Evolutionary conservation across 805 yeast species (phyloP).

Genomic region (Torulaspora microellipsoides): DNA sequence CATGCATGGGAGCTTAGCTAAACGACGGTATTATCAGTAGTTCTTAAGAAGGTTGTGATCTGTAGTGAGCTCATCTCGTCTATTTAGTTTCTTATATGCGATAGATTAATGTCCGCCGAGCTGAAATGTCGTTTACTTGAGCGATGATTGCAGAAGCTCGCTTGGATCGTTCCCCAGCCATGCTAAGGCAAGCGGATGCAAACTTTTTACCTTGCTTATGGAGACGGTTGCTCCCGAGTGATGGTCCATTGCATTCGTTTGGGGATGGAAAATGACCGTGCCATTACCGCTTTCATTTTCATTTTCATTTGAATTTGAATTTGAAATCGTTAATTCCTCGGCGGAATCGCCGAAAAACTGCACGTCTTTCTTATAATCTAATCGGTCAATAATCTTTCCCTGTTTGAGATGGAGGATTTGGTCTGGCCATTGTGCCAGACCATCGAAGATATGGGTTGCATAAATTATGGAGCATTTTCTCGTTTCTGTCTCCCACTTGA

Average conservation of each 20-base stretch:
- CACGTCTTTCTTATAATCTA: conserved; percentile 35
- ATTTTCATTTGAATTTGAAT: conserved; percentile 4
- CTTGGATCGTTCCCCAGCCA: conserved; percentile 46
- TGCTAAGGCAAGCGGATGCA: conserved; percentile 68
- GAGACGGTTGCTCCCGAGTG: conserved; percentile 10
- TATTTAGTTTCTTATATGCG: too few species aligned
- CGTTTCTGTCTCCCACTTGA: conserved; percentile 64
- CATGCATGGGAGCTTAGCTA: too few species aligned
- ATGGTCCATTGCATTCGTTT: conserved; percentile 3
- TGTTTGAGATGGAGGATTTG: conserved; percentile 69
- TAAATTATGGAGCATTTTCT: conserved; percentile 78
- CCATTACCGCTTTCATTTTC: conserved; percentile 20
- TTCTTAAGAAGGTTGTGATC: too few species aligned
- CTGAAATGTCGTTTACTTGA: too few species aligned
- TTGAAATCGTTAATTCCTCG: conserved; percentile 10
- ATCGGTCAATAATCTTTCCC: conserved; percentile 48
- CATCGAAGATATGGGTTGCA: conserved; percentile 96
- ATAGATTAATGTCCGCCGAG: too few species aligned
- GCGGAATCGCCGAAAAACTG: conserved; percentile 22
- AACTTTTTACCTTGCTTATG: conserved; percentile 39
- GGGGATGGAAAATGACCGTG: conserved; percentile 13
- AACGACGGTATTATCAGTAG: too few species aligned
- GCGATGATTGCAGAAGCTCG: conserved; percentile 7
- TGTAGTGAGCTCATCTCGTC: too few species aligned
- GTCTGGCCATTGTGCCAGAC: conserved; percentile 88